phyloP scores from a whole-genome alignment of 1,284 basidiomycete species.

The Ustilago nuda region DNA sequence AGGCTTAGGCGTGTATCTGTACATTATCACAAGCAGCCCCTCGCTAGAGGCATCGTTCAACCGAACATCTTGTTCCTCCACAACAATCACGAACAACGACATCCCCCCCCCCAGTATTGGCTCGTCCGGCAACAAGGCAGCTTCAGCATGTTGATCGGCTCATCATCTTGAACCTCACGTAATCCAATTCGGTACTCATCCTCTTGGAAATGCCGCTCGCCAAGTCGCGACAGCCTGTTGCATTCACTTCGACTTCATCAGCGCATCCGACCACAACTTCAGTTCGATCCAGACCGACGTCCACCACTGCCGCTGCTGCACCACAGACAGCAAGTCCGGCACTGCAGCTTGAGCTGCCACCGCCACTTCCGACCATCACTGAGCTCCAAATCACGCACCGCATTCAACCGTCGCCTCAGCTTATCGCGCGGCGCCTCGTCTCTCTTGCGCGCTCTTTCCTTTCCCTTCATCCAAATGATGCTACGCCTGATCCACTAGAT shows the following conservation, averaged over 20 bases:
- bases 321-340: slow-evolving; percentile 9
- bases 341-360: slow-evolving; percentile 27
- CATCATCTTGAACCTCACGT: neutral
- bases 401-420: slow-evolving; percentile 23
- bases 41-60: neutral
- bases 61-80: neutral
- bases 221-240: slow-evolving; percentile 33
- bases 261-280: slow-evolving; percentile 25
- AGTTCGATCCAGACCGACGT: slow-evolving; percentile 8
- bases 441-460: slow-evolving; percentile 44
- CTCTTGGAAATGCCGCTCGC: slow-evolving; percentile 41
- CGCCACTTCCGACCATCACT: slow-evolving; percentile 33
- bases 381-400: slow-evolving; percentile 19
- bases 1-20: neutral
- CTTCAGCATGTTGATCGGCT: slow-evolving; percentile 6
- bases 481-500: slow-evolving; percentile 17
- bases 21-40: neutral
- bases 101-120: neutral
- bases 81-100: neutral
- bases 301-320: neutral
- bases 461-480: slow-evolving; percentile 11
- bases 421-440: slow-evolving; percentile 35
- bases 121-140: neutral
- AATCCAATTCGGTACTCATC: neutral
- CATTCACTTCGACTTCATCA: slow-evolving; percentile 27